A percentile compares a stretch with the other conserved stretches of the same genome.
phyloP scores from a whole-genome alignment of 768 basidiomycete species.

The Terana coerulea region DNA sequence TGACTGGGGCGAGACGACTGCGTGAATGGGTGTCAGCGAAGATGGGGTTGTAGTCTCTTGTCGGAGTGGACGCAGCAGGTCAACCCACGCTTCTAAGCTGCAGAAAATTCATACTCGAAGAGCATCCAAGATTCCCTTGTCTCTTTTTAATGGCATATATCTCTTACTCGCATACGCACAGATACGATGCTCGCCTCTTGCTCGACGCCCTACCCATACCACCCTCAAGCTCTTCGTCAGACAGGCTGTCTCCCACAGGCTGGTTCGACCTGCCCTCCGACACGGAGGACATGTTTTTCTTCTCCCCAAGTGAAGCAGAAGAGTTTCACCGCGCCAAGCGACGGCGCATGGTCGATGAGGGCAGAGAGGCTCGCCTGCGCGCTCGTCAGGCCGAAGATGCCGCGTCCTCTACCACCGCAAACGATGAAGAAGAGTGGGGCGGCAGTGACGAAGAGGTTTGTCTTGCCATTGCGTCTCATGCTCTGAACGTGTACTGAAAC shows the following conservation, averaged over 20 bases:
- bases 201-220: conserved; percentile 45
- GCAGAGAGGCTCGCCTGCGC: conserved; percentile 62
- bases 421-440: conserved; percentile 53
- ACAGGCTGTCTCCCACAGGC: conserved; percentile 45
- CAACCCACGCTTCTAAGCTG: too few relatives aligned
- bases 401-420: conserved; percentile 24
- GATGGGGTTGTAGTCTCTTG: too few relatives aligned
- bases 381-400: conserved; percentile 47
- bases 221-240: neutral
- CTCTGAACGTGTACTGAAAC: neutral
- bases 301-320: conserved; percentile 61
- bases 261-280: conserved; percentile 89
- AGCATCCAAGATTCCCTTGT: too few relatives aligned
- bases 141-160: too few relatives aligned
- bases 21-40: too few relatives aligned
- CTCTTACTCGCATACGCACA: conserved; percentile 27
- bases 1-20: too few relatives aligned
- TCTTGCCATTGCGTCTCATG: neutral
- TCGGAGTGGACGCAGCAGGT: too few relatives aligned
- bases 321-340: conserved; percentile 70
- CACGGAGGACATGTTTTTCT: conserved; percentile 80
- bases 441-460: conserved; percentile 69
- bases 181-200: conserved; percentile 79
- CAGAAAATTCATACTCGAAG: too few relatives aligned
- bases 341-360: conserved; percentile 52